phyloP scores from a whole-genome alignment of 306 rosid species.

The Notholithocarpus densiflorus region DNA sequence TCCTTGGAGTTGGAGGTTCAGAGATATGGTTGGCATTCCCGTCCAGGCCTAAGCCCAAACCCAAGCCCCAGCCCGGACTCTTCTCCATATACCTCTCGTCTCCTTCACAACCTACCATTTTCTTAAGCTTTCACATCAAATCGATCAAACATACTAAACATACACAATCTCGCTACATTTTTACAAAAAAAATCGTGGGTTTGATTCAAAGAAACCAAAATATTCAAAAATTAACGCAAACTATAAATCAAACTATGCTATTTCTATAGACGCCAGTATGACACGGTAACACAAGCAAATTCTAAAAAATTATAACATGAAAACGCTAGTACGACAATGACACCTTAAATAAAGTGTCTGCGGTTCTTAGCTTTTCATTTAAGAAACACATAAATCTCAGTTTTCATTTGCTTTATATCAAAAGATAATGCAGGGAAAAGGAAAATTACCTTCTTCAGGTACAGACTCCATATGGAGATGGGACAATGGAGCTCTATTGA shows the following conservation, averaged over 20 bases:
- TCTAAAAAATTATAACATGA: too few relatives aligned
- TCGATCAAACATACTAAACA: background rate
- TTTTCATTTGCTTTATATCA: too few relatives aligned
- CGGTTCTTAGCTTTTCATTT: too few relatives aligned
- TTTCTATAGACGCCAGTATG: background rate
- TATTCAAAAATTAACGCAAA: background rate
- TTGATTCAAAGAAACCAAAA: too few relatives aligned
- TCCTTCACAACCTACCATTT: background rate
- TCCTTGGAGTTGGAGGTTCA: constrained; percentile 49
- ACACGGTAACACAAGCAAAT: too few relatives aligned
- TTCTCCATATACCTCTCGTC: constrained; percentile 42
- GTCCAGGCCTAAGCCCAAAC: background rate
- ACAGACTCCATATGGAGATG: background rate
- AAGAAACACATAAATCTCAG: too few relatives aligned
- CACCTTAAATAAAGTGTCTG: too few relatives aligned
- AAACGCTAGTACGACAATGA: rapidly evolving
- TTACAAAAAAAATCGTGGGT: too few relatives aligned
- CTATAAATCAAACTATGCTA: background rate
- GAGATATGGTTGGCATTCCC: constrained; percentile 21
- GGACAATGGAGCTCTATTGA: background rate
- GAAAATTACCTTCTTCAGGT: background rate
- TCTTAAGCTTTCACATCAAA: background rate
- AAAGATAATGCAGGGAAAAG: background rate
- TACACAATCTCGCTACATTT: background rate
- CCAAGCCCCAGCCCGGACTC: background rate